Conservation (phyloP, 2,329 filamentous ascomycete species). For the Chaetomium olivaceum region DNA sequence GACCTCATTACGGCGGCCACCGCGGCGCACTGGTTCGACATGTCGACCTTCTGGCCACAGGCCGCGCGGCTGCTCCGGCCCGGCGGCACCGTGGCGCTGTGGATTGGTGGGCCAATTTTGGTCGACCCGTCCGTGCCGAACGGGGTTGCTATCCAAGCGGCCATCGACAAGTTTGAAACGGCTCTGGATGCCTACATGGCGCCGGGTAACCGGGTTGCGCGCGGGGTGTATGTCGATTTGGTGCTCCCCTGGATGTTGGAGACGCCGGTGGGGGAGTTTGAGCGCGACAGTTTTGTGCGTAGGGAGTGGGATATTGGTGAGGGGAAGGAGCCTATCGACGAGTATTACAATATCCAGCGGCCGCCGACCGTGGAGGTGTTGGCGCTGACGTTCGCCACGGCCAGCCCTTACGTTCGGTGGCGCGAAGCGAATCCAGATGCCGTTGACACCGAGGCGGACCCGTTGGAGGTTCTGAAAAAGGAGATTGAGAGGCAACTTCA, state of each 20-base stretch:
- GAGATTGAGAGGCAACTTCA: not conserved
- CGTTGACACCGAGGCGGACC: not conserved
- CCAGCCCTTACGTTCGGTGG: constrained; percentile 5
- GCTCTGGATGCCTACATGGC: not conserved
- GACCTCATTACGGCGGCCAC: not conserved
- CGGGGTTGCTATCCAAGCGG: not conserved
- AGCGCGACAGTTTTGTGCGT: not conserved
- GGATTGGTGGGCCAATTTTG: not conserved
- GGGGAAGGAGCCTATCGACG: not conserved
- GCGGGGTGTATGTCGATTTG: not conserved
- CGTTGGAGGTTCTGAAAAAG: constrained; percentile 4
- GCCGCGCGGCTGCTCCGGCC: not conserved
- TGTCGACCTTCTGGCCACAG: not conserved
- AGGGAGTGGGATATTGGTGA: not conserved
- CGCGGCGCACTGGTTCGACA: constrained; percentile 12
- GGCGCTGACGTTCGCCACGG: not conserved
- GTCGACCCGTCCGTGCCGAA: constrained; percentile 1
- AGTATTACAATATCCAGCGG: not conserved
- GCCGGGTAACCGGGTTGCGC: not conserved
- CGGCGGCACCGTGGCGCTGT: constrained; percentile 7
- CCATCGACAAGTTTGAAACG: not conserved
- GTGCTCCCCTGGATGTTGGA: constrained; percentile 8
- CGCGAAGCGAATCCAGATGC: not conserved
- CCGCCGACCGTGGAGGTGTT: not conserved
- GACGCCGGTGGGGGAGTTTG: not conserved